Evolutionary conservation across 129 eudicot genomes (phyloP), one percentile per base, ranked within the genome.

Genomic region (Centella asiatica): DNA sequence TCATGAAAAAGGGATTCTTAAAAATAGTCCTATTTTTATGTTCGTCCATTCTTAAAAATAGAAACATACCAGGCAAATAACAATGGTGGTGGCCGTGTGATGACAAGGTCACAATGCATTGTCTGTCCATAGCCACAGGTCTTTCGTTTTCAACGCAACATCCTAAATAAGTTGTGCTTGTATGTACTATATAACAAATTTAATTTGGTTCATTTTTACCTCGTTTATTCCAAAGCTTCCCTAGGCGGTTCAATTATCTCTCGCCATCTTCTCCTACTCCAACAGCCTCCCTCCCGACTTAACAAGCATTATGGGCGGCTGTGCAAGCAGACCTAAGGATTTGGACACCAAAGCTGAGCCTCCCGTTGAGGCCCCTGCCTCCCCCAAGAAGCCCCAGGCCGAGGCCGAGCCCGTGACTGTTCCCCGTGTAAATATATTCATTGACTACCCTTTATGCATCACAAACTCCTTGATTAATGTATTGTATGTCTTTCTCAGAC

Each of bases 311-410:
- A 39, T 53, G 71, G 71, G 71, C 51, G 62, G 47, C 42, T 65
- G 69, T 65, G 69, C 69, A 34, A 65, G 47, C 59, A 65, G 44
- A 23, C 69, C 69, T 50, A 65, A 65, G 48, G 69, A 65, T 65
- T 65, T 65, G 69, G 48, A 17, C 18, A 0, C 18, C 34, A 6
- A 33, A 1, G 13, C n/a, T 33, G 32, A 36, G 19, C 48, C 57
- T 19, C 69, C 58, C 6, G 45, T 23, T 52, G 48, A 65, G 69
- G 59, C 29, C 27, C 60, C 60, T 33, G 34, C 28, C 62, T 31
- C 23, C 44, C 62, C 62, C n/a, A 57, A 32, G 4, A 48, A 64
- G 45, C 27, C 69, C 14, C 47, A 46, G 33, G 47, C 23, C 11
- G 58, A 65, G 34, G 19, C 69, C 46, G 44, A 29, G 57, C 4